Conservation (phyloP, 2,329 filamentous ascomycete species). For the Ceratocystis diversiconidia region DNA sequence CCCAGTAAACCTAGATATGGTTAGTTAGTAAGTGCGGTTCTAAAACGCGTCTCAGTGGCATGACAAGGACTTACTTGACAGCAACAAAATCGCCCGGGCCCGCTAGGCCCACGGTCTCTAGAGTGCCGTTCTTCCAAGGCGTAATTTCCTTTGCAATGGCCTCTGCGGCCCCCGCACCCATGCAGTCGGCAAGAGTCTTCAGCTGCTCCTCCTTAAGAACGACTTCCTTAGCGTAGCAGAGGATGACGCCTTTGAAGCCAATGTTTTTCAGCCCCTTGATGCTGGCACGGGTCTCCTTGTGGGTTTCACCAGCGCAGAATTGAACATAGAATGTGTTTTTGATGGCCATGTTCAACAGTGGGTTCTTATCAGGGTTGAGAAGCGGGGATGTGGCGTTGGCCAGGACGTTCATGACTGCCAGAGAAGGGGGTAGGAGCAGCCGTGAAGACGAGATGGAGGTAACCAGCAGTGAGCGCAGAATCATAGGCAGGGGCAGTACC, state of each 20-base stretch:
- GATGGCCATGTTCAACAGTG: constrained; percentile 52
- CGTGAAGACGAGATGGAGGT: constrained; percentile 57
- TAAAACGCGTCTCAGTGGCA: neutral
- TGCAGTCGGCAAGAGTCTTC: constrained; percentile 29
- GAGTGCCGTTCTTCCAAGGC: constrained; percentile 58
- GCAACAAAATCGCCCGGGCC: constrained; percentile 47
- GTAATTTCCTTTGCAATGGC: constrained; percentile 45
- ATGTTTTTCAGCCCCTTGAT: constrained; percentile 53
- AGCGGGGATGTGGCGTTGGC: constrained; percentile 53
- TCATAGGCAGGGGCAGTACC: constrained; percentile 49
- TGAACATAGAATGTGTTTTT: constrained; percentile 81
- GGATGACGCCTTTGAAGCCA: constrained; percentile 70
- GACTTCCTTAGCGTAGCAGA: constrained; percentile 73
- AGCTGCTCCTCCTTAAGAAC: constrained; percentile 47
- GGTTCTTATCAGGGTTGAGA: constrained; percentile 63
- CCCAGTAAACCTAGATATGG: constrained; percentile 51
- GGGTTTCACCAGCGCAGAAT: constrained; percentile 74
- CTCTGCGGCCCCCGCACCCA: constrained; percentile 35
- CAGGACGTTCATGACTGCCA: constrained; percentile 52
- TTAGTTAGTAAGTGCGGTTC: neutral
- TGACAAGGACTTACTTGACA: constrained; percentile 35
- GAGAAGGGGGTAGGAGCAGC: constrained; percentile 53
- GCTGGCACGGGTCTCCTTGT: constrained; percentile 51
- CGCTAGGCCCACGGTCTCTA: constrained; percentile 60
- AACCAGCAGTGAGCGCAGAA: constrained; percentile 56